phyloP scores from a whole-genome alignment of 2,329 filamentous ascomycete species.

The Colletotrichum gloeosporioides region DNA sequence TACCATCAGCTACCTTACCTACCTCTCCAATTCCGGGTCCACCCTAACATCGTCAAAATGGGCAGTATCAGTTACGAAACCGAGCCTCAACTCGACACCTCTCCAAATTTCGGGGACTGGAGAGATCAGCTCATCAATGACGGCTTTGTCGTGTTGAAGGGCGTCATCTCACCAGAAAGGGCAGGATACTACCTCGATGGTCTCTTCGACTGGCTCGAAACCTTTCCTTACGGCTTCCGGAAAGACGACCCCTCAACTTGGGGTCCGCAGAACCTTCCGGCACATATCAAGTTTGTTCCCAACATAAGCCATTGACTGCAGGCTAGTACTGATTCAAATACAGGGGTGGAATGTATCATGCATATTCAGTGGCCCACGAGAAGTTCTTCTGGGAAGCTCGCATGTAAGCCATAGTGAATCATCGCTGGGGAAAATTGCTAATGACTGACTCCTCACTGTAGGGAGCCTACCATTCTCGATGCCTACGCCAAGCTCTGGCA shows the following conservation, averaged over 20 bases:
- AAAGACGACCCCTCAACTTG: neutral
- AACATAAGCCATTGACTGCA: neutral
- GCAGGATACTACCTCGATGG: neutral
- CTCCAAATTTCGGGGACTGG: neutral
- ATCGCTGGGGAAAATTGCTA: neutral
- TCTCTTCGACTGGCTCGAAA: neutral
- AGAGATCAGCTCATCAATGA: neutral
- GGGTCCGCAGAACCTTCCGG: neutral
- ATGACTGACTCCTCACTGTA: neutral
- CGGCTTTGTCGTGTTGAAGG: neutral
- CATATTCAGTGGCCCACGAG: neutral
- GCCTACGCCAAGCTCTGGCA: neutral
- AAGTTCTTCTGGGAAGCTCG: neutral
- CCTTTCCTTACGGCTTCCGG: neutral
- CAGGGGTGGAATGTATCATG: neutral
- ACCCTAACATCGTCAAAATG: neutral
- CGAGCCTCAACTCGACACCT: neutral
- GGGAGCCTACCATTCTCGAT: neutral
- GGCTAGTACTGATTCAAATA: neutral
- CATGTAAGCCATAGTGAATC: neutral
- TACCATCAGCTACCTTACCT: neutral
- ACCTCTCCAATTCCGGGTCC: neutral
- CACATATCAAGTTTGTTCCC: neutral
- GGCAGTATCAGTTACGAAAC: neutral
- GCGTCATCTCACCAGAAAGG: neutral